Conservation (phyloP, 495 filamentous ascomycete genomes). For the Aspergillus bridgeri region DNA sequence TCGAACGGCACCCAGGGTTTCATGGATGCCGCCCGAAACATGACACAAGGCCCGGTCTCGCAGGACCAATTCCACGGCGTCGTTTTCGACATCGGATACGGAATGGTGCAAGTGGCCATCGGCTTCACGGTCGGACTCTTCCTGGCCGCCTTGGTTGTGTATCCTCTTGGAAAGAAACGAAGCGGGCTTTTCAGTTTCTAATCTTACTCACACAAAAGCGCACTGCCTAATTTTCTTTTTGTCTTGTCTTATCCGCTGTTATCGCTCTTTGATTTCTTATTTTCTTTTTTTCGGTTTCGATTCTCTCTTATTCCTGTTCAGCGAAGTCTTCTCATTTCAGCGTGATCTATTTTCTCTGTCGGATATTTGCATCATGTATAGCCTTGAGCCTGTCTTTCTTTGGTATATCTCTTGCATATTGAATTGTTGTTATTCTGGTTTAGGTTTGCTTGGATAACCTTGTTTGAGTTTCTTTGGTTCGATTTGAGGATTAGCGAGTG, state of each 20-base stretch:
- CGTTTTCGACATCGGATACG: constrained; percentile 80
- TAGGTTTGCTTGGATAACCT: background rate
- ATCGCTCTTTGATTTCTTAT: background rate
- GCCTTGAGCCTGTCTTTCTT: background rate
- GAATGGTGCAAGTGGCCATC: constrained; percentile 88
- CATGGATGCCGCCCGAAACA: constrained; percentile 40
- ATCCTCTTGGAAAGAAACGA: constrained; percentile 87
- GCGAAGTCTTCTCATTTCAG: background rate
- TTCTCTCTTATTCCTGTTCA: background rate
- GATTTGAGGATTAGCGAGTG: background rate
- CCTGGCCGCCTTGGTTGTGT: constrained; percentile 78
- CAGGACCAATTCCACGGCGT: constrained; percentile 42
- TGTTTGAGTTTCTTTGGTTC: background rate
- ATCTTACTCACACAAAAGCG: constrained; percentile 10
- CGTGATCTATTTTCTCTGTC: background rate
- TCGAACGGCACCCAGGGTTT: constrained; percentile 50
- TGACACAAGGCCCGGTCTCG: constrained; percentile 20
- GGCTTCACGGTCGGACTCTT: constrained; percentile 91
- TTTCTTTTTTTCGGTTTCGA: background rate
- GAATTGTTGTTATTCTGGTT: background rate
- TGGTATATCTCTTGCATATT: background rate
- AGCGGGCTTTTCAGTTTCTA: constrained; percentile 88
- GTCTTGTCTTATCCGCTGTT: background rate
- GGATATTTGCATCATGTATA: background rate
- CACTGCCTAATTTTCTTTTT: background rate